Evolutionary conservation across 331 rosid species (phyloP).

Genomic region (Quercus tomentella): DNA sequence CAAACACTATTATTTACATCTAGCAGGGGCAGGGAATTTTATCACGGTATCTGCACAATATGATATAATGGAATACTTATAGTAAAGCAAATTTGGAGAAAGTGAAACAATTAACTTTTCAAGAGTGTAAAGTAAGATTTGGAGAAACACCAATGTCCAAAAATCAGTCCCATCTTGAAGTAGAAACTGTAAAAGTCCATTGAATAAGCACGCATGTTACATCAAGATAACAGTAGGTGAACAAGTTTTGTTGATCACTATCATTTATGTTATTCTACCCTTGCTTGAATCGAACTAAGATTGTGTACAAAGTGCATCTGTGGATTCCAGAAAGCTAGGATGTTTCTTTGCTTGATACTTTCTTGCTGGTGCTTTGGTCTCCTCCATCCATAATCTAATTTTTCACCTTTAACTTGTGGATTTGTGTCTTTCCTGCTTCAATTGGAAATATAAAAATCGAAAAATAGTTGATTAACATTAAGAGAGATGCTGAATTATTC

Average conservation of each 20-base stretch:
- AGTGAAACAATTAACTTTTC: too few relatives aligned
- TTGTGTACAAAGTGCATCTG: neutral
- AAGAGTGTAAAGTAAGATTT: neutral
- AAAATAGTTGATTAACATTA: neutral
- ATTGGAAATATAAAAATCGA: neutral
- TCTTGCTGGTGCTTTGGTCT: neutral
- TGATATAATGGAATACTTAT: too few relatives aligned
- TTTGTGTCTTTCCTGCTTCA: neutral
- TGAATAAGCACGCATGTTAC: neutral
- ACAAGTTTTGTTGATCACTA: neutral
- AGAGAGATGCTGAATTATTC: constrained; percentile 33
- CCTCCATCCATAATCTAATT: neutral
- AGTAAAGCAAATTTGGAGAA: too few relatives aligned
- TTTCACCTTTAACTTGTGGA: neutral
- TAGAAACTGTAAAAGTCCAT: neutral
- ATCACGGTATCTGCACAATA: too few relatives aligned
- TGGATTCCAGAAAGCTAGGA: neutral
- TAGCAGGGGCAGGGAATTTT: too few relatives aligned
- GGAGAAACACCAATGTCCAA: neutral
- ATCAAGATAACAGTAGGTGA: neutral
- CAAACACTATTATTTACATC: too few relatives aligned
- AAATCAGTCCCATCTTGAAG: neutral
- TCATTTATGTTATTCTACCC: neutral
- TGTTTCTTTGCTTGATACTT: neutral
- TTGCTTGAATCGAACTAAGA: neutral